These are phyloP conservation scores for Phellopilus nigrolimitatus DNA, from an alignment of 1,284 basidiomycete species.

Conservation along the genomic window DNA sequence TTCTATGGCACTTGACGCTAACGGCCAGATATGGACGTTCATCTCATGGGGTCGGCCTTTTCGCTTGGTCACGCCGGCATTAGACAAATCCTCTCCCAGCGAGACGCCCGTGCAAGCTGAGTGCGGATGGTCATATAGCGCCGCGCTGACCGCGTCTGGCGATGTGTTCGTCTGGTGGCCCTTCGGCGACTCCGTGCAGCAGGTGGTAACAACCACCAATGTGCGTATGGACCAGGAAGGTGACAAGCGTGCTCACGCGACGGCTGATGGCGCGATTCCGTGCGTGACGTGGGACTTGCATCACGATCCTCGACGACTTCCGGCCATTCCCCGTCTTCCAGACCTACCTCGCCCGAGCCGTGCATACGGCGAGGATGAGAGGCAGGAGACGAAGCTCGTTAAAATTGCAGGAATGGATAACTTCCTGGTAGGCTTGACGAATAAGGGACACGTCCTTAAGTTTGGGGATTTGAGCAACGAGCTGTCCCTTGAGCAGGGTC, in stretches of 20 bases:
- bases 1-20: slow-evolving; percentile 57
- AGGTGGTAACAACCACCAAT: slow-evolving; percentile 37
- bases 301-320: slow-evolving; percentile 47
- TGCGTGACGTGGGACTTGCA: slow-evolving; percentile 57
- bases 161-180: slow-evolving; percentile 79
- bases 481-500: slow-evolving; percentile 32
- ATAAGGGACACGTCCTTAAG: slow-evolving; percentile 70
- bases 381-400: slow-evolving; percentile 45
- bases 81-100: slow-evolving; percentile 41
- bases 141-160: slow-evolving; percentile 64
- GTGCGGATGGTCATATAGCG: slow-evolving; percentile 78
- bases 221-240: slow-evolving; percentile 40
- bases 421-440: slow-evolving; percentile 70
- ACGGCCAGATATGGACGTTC: slow-evolving; percentile 64
- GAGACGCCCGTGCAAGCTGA: slow-evolving; percentile 63
- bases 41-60: slow-evolving; percentile 72
- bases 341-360: slow-evolving; percentile 35
- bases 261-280: slow-evolving; percentile 41
- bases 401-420: slow-evolving; percentile 72
- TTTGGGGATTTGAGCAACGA: slow-evolving; percentile 44
- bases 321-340: slow-evolving; percentile 36
- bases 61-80: slow-evolving; percentile 45
- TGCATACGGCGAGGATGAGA: slow-evolving; percentile 30
- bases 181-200: slow-evolving; percentile 39
- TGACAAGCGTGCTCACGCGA: slow-evolving; percentile 33